phyloP scores from a whole-genome alignment of 2,329 filamentous ascomycete species.

The Meredithiella fracta region DNA sequence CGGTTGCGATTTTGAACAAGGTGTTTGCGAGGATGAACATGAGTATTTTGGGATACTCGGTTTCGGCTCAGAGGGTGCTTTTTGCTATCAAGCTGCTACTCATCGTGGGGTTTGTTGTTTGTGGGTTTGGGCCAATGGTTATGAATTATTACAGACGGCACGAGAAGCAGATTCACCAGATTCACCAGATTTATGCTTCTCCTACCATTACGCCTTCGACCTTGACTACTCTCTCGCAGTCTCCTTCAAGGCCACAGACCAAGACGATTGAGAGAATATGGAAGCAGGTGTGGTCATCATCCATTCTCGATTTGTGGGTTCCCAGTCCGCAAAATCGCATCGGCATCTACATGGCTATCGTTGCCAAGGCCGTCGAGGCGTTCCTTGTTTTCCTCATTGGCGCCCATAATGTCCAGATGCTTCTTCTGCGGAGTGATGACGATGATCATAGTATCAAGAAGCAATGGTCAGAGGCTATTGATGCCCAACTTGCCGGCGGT shows the following conservation, averaged over 20 bases:
- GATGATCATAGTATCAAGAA: slow-evolving; percentile 76
- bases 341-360: slow-evolving; percentile 66
- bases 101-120: slow-evolving; percentile 31
- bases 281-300: slow-evolving; percentile 62
- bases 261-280: slow-evolving; percentile 21
- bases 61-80: slow-evolving; percentile 29
- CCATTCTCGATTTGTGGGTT: slow-evolving; percentile 83
- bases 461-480: slow-evolving; percentile 83
- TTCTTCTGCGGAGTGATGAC: slow-evolving; percentile 68
- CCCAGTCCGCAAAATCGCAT: slow-evolving; percentile 65
- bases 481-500: slow-evolving; percentile 81
- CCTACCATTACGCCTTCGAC: slow-evolving; percentile 63
- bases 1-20: slow-evolving; percentile 38
- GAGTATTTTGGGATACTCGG: slow-evolving; percentile 37
- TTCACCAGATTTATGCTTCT: slow-evolving; percentile 55
- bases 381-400: slow-evolving; percentile 65
- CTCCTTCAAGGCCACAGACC: slow-evolving; percentile 19
- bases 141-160: slow-evolving; percentile 16
- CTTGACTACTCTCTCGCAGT: neutral
- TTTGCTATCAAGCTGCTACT: slow-evolving; percentile 37
- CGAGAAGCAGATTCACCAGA: slow-evolving; percentile 31
- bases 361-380: slow-evolving; percentile 67
- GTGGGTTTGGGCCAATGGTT: slow-evolving; percentile 37
- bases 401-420: slow-evolving; percentile 54
- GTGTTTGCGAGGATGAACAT: slow-evolving; percentile 33